Percentiles rank a stretch among this genome's conserved stretches.
phyloP scores from a whole-genome alignment of 805 yeast species.

The Yarrowia sp. region DNA sequence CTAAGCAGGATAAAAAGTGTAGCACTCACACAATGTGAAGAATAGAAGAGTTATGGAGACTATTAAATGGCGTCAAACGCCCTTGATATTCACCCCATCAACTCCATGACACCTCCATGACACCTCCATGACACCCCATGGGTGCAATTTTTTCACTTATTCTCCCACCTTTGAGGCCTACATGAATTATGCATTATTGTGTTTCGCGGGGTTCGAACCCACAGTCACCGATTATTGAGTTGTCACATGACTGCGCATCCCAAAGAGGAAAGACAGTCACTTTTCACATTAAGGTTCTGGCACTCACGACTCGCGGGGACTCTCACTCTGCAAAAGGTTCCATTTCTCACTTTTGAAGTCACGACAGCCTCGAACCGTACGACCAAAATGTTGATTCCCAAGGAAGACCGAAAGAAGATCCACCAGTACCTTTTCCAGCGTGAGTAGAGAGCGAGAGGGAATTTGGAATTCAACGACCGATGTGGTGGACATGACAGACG shows the following conservation, averaged over 20 bases:
- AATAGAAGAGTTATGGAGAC: no score
- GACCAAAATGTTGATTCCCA: constrained; percentile 94
- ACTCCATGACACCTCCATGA: no score
- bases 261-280: constrained; percentile 39
- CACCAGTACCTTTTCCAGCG: constrained; percentile 99
- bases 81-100: no score
- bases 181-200: neutral
- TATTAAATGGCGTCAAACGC: no score
- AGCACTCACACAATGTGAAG: no score
- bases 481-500: neutral
- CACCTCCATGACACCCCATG: no score
- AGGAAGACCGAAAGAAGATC: constrained; percentile 99
- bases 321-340: constrained; percentile 32
- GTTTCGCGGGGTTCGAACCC: neutral
- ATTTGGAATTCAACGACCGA: neutral
- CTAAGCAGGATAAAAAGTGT: no score
- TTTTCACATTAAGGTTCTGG: constrained; percentile 36
- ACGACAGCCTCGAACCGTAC: constrained; percentile 30
- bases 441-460: constrained; percentile 56
- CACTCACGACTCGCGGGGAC: constrained; percentile 35
- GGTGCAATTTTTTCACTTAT: neutral
- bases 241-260: constrained; percentile 37
- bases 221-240: neutral
- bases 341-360: constrained; percentile 40
- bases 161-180: neutral